These are phyloP conservation scores for Sindora glabra DNA, from an alignment of 306 rosid genomes.

Conservation along the genomic window DNA sequence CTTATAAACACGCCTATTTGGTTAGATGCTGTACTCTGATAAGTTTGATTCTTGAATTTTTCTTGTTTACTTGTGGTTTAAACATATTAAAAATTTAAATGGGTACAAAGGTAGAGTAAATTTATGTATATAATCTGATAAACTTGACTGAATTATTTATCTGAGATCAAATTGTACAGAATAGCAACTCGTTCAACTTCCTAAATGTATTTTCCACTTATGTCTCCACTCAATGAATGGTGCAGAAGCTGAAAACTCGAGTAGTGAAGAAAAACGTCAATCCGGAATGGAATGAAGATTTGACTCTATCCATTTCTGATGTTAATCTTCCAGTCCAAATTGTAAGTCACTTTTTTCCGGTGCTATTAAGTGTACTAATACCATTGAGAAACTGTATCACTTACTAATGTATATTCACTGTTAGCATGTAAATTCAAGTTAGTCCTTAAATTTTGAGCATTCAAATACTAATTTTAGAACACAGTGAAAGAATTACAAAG, in stretches of 20 bases:
- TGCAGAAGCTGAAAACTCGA: constrained; percentile 74
- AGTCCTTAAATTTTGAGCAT: too few relatives aligned
- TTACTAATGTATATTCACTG: too few relatives aligned
- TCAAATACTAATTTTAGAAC: too few relatives aligned
- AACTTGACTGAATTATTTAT: too few relatives aligned
- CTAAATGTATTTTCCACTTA: not conserved
- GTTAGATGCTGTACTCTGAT: too few relatives aligned
- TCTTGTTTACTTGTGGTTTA: not conserved
- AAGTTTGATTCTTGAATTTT: too few relatives aligned
- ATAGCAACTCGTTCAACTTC: not conserved
- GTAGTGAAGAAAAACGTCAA: constrained; percentile 53
- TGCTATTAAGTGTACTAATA: not conserved
- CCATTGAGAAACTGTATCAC: too few relatives aligned
- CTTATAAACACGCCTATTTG: too few relatives aligned
- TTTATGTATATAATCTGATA: not conserved
- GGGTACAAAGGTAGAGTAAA: not conserved
- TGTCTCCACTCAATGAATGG: not conserved
- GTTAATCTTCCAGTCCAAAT: constrained; percentile 44
- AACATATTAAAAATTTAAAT: too few relatives aligned
- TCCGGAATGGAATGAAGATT: constrained; percentile 83
- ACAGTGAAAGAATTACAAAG: too few relatives aligned
- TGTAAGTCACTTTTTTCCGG: constrained; percentile 40
- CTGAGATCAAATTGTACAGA: not conserved
- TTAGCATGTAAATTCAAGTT: too few relatives aligned
- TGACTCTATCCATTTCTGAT: constrained; percentile 65